Evolutionary conservation across 345 rosid genomes (phyloP).

Genomic region (Viola odorata): DNA sequence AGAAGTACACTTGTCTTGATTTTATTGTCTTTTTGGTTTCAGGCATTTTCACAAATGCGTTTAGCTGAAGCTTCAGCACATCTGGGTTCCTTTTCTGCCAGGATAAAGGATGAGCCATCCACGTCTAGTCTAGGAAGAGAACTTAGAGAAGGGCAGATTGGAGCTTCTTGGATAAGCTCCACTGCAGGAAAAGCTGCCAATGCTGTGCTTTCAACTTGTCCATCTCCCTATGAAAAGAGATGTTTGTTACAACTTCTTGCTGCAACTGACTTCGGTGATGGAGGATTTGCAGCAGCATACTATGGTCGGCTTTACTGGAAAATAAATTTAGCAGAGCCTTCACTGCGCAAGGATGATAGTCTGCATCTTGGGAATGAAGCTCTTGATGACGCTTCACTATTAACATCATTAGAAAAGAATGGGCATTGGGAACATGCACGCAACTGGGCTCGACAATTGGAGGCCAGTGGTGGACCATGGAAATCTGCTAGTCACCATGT

Average conservation of each 20-base stretch:
- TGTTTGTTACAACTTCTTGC: conserved; percentile 90
- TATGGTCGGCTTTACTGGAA: conserved; percentile 85
- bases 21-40: conserved; percentile 5
- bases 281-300: conserved; percentile 68
- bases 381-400: conserved; percentile 87
- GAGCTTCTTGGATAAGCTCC: conserved; percentile 75
- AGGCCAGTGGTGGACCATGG: conserved; percentile 82
- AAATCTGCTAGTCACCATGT: conserved; percentile 80
- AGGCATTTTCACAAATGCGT: conserved; percentile 99
- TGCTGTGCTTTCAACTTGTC: conserved; percentile 79
- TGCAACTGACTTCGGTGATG: conserved; percentile 91
- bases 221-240: conserved; percentile 95
- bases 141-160: conserved; percentile 59
- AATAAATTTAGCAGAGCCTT: conserved; percentile 92
- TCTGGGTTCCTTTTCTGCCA: conserved; percentile 83
- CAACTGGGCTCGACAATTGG: conserved; percentile 97
- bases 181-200: conserved; percentile 90
- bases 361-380: conserved; percentile 74
- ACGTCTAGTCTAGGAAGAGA: conserved; percentile 39
- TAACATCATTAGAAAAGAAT: conserved; percentile 71
- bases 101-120: conserved; percentile 76
- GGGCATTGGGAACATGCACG: conserved; percentile 97
- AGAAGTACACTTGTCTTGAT: too few species aligned
- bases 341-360: conserved; percentile 56
- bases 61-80: conserved; percentile 97